Evolutionary conservation across 805 yeast species (phyloP).

Genomic region (Pichia occidentalis): DNA sequence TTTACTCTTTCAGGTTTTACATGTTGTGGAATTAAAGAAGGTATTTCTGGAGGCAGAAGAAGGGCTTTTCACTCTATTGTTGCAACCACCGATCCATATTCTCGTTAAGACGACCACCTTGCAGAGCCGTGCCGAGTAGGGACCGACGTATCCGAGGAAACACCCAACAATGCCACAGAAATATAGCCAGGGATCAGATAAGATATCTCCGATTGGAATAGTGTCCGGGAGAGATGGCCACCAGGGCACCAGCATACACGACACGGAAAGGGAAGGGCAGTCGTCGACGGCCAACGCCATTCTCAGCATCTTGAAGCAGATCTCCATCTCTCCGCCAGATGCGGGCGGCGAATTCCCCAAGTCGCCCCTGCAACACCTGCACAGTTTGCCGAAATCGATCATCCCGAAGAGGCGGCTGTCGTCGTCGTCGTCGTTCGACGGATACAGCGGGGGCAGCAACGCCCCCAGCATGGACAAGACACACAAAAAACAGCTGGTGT

Average conservation of each 20-base stretch:
- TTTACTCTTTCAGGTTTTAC: too few species aligned
- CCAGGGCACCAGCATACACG: neutral
- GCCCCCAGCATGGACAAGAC: neutral
- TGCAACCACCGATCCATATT: too few species aligned
- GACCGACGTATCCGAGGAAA: too few species aligned
- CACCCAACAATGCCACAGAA: too few species aligned
- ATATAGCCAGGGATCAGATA: too few species aligned
- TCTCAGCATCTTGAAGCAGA: conserved; percentile 12
- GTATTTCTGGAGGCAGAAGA: too few species aligned
- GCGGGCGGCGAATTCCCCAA: neutral
- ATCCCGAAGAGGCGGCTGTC: conserved; percentile 10
- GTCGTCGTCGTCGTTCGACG: conserved; percentile 20
- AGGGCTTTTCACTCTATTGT: too few species aligned
- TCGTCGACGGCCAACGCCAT: conserved; percentile 14
- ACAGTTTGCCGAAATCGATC: conserved; percentile 6
- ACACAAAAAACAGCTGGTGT: conserved; percentile 8
- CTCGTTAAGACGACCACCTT: too few species aligned
- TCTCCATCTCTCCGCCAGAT: conserved; percentile 11
- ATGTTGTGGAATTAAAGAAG: too few species aligned
- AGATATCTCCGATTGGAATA: too few species aligned
- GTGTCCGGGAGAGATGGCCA: too few species aligned
- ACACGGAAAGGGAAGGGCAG: neutral
- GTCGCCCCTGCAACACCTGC: conserved; percentile 10
- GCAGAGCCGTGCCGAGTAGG: too few species aligned
- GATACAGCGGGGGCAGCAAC: conserved; percentile 5